phyloP scores from a whole-genome alignment of 768 basidiomycete species.

The Suillus sp. region DNA sequence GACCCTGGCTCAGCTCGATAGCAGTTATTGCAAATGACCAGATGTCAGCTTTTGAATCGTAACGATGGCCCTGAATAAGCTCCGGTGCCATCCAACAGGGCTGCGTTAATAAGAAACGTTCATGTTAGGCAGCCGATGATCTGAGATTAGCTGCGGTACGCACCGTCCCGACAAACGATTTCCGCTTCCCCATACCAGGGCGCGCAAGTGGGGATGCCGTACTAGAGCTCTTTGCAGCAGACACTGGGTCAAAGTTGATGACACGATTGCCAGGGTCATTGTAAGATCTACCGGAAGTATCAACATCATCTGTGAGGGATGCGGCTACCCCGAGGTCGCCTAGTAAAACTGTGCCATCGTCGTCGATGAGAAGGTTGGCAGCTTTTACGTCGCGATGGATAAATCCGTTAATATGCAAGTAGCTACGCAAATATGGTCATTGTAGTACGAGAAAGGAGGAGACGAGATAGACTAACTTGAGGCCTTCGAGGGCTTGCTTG shows the following conservation, averaged over 20 bases:
- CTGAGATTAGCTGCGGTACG: slow-evolving; percentile 24
- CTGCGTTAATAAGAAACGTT: slow-evolving; percentile 30
- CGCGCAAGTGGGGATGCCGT: slow-evolving; percentile 24
- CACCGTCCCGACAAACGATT: slow-evolving; percentile 91
- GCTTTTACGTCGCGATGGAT: slow-evolving; percentile 96
- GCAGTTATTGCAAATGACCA: slow-evolving; percentile 98
- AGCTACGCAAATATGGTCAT: slow-evolving; percentile 43
- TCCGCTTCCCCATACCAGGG: slow-evolving; percentile 71
- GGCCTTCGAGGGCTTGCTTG: slow-evolving; percentile 83
- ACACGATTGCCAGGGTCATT: slow-evolving; percentile 28
- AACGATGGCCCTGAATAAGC: slow-evolving; percentile 79
- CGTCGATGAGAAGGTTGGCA: slow-evolving; percentile 89
- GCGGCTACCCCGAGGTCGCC: slow-evolving; percentile 94
- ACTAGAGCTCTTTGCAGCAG: slow-evolving; percentile 14
- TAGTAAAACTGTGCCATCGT: slow-evolving; percentile 86
- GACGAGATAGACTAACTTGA: slow-evolving; percentile 62
- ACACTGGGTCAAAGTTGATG: slow-evolving; percentile 38
- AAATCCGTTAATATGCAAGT: slow-evolving; percentile 86
- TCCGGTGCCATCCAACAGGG: slow-evolving; percentile 99
- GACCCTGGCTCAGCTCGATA: slow-evolving; percentile 83
- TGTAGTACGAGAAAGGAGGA: slow-evolving; percentile 3
- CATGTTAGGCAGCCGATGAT: slow-evolving; percentile 10
- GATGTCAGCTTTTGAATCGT: slow-evolving; percentile 88
- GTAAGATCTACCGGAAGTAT: slow-evolving; percentile 36
- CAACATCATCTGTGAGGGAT: slow-evolving; percentile 69